Evolutionary conservation across 768 basidiomycete species (phyloP), one percentile per base, ranked within the genome.

Genomic region (Naganishia kalamii): DNA sequence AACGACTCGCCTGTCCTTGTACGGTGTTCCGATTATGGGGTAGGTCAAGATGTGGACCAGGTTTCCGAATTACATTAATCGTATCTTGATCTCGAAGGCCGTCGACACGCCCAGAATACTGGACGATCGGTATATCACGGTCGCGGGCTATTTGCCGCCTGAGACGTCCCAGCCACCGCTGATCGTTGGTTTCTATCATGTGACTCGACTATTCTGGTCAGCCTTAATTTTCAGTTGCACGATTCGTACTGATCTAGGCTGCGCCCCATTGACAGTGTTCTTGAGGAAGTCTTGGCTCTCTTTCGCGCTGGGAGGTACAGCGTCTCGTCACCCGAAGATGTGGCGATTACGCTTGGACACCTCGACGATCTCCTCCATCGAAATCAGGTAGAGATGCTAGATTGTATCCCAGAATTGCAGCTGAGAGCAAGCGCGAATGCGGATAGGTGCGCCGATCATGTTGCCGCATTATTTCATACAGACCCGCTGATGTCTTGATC

Each of bases 171-270:
- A 49, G 27, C 40, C 50, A 30, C 63, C 63, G 25, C 17, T 41
- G 23, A 64, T 64, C 17, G 48, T 50, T 15, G 63, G 63, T 11
- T 64, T 64, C 40, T 51, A 51, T n/a, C 63, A 64, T 41, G 54
- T 64, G 4, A 51, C 63, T 33, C 63, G 63, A 1, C 33, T 64
- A 19, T 64, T 64, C 25, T 49, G 49, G 63, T 64, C 46, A 64
- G 63, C 54, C 11, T 40, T 29, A 4, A 8, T 23, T 19, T 10
- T 7, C 2, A 1, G 4, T 12, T 17, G 35, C 25, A 32, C 8
- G 19, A 19, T 19, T 29, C 23, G 30, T 47, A 13, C 41, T 48
- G 1, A 61, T 27, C 13, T 40, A 7, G 15, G 32, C 37, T n/a
- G 3, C 37, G 12, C 15, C 1, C 25, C 15, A 3, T 64, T 25